Base-by-base conservation (phyloP, 192 early-diverging fungal species). In the Coemansia pectinata region DNA sequence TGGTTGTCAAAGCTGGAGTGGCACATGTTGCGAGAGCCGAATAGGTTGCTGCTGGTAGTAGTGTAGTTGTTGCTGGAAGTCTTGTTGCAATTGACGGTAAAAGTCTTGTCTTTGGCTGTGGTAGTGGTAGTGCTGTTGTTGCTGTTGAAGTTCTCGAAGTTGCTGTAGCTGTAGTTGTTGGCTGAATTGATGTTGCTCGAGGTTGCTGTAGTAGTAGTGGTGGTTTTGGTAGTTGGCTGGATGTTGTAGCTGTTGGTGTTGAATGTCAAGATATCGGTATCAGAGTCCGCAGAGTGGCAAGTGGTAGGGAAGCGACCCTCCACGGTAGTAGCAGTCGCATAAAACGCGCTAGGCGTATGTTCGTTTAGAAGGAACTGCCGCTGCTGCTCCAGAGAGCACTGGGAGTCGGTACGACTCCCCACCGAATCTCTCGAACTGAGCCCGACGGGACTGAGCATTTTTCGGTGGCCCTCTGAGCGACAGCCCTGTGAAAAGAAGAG, bases 401-500 rank as follows among this genome's bases (percentile, higher is more conserved):
- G 15, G 58, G 58, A 21, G 33, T 38, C 34, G 29, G n/a, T 19
- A 11, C n/a, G 58, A 19, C 58, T 17, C 58, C 58, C 58, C 58
- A 60, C 58, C 58, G 58, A 60, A 36, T 60, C 58, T 60, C 58
- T 36, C n/a, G 58, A 17, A 14, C 45, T 58, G 27, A 42, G 25
- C 33, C 41, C 45, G 12, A 53, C 66, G 21, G 8, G 70, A 12
- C 48, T 29, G 5, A 11, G 52, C 58, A 60, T 9, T 25, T 8
- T 76, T 76, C 74, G 74, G 63, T 75, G 79, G 62, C 71, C 73
- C 48, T 81, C 73, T 55, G 71, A 67, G 61, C 73, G 74, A 39
- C 67, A 81, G 73, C 79, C 79, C 67, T 64, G 71, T 69, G 68
- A 81, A 81, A 81, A 81, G 79, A 81, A 81, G 70, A 81, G n/a